phyloP scores from a whole-genome alignment of 2,329 filamentous ascomycete species.

The Fusarium sp. region DNA sequence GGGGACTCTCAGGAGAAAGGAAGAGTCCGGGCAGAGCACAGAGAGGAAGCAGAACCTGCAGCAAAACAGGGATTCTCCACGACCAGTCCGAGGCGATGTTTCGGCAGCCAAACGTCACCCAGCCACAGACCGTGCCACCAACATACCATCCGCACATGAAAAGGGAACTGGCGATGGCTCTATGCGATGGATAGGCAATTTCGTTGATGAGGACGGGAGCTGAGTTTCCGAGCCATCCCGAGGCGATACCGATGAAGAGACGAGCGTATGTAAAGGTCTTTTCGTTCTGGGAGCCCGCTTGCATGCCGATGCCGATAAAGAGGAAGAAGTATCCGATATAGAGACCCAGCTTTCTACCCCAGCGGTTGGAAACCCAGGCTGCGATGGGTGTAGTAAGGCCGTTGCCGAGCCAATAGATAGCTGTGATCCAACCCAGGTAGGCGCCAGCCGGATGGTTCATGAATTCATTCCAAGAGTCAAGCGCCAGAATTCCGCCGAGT shows the following conservation, averaged over 20 bases:
- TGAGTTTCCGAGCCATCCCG: constrained; percentile 23
- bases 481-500: constrained; percentile 26
- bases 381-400: constrained; percentile 31
- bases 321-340: constrained; percentile 29
- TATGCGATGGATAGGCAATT: constrained; percentile 25
- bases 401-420: constrained; percentile 40
- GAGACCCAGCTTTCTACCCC: constrained; percentile 21
- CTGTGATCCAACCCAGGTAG: constrained; percentile 38
- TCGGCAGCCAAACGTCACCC: constrained; percentile 31
- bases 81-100: constrained; percentile 34
- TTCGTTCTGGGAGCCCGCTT: constrained; percentile 21
- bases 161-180: constrained; percentile 24
- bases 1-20: constrained; percentile 50
- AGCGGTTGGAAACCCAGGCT: constrained; percentile 27
- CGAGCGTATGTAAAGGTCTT: constrained; percentile 26
- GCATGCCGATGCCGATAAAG: constrained; percentile 24
- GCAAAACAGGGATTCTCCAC: constrained; percentile 39
- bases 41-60: constrained; percentile 33
- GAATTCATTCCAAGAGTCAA: constrained; percentile 34
- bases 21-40: constrained; percentile 42
- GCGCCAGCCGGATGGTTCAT: constrained; percentile 31
- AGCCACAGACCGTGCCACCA: constrained; percentile 28
- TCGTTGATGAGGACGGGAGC: constrained; percentile 29
- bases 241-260: constrained; percentile 27
- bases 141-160: constrained; percentile 35